Evolutionary conservation across 192 early-diverging fungal species (phyloP).

Genomic region (Coemansia sp.): DNA sequence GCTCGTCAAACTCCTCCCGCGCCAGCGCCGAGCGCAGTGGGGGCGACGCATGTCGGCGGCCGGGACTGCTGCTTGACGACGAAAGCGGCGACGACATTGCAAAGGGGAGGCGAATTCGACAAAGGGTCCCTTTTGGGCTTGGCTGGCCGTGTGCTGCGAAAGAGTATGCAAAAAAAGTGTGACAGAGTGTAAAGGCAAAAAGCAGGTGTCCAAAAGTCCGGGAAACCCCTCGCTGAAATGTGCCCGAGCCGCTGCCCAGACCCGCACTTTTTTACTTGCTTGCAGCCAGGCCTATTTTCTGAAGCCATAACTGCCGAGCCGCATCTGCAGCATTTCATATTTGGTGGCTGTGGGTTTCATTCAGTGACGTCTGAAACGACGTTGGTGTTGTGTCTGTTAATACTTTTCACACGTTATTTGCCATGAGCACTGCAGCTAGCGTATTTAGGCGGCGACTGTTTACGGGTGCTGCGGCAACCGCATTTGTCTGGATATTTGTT

Average conservation of each 20-base stretch:
- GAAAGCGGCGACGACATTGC: conserved; percentile 48
- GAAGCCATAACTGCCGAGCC: not conserved
- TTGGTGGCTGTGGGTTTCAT: not conserved
- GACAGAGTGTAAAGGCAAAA: not conserved
- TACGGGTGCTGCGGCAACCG: conserved; percentile 13
- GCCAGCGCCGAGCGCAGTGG: conserved; percentile 51
- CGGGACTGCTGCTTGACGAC: conserved; percentile 46
- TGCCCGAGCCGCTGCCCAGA: conserved; percentile 3
- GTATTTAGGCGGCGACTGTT: conserved; percentile 10
- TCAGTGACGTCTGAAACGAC: not conserved
- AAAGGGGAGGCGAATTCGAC: not conserved
- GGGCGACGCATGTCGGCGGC: conserved; percentile 44
- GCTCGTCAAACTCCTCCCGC: conserved; percentile 66
- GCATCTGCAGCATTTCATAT: not conserved
- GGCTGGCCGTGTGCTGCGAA: not conserved
- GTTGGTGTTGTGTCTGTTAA: not conserved
- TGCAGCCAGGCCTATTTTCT: not conserved
- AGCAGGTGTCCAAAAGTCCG: not conserved
- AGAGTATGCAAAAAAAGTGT: conserved; percentile 1
- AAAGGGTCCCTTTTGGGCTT: not conserved
- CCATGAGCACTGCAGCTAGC: conserved; percentile 15
- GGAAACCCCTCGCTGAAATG: not conserved
- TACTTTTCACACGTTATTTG: not conserved
- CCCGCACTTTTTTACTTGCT: not conserved
- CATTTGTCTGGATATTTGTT: conserved; percentile 29